phyloP scores from a whole-genome alignment of 352 stramenopile genomes.

The Phytophthora boehmeriae region DNA sequence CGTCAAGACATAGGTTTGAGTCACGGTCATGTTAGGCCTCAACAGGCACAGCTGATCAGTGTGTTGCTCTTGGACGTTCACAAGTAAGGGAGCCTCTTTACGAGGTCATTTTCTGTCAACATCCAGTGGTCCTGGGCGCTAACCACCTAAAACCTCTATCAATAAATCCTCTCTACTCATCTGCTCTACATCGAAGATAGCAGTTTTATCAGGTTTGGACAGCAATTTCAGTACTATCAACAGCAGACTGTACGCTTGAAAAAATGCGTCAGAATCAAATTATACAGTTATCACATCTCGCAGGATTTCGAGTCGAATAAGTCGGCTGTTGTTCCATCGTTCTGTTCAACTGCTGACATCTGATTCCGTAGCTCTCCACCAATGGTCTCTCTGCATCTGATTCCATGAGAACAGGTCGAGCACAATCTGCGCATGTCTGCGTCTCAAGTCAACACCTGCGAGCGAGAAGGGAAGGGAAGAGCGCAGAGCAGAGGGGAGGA shows the following conservation, averaged over 20 bases:
- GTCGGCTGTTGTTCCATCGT: constrained; percentile 3
- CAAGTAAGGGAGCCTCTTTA: too few relatives aligned
- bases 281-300: not conserved
- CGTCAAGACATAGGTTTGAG: too few relatives aligned
- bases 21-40: too few relatives aligned
- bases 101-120: too few relatives aligned
- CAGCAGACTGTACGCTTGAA: too few relatives aligned
- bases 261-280: too few relatives aligned
- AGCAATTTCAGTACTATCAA: too few relatives aligned
- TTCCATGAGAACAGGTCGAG: not conserved
- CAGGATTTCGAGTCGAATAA: not conserved
- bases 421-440: constrained; percentile 14
- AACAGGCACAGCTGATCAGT: too few relatives aligned
- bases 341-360: constrained; percentile 4
- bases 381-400: not conserved
- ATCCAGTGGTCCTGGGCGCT: too few relatives aligned
- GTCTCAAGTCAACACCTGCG: constrained; percentile 12
- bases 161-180: not conserved
- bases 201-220: too few relatives aligned
- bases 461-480: constrained; percentile 6
- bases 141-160: too few relatives aligned
- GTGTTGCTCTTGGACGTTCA: too few relatives aligned
- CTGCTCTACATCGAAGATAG: not conserved
- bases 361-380: not conserved
- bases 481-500: not conserved